A percentile compares a stretch with the other conserved stretches of the same genome.
phyloP scores from a whole-genome alignment of 331 rosid species.

The Arachis monticola region DNA sequence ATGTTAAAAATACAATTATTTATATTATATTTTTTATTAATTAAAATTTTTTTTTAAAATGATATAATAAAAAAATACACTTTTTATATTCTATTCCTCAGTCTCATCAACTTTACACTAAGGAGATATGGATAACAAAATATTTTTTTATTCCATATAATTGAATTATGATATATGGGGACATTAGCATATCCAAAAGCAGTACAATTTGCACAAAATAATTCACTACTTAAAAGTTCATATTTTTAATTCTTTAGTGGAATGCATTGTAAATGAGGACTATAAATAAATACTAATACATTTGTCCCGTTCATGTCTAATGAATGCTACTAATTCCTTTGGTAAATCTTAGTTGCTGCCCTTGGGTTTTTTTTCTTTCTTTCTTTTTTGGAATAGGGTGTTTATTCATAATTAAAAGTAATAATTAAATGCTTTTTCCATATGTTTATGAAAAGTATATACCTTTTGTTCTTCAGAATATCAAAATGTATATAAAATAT shows the following conservation, averaged over 20 bases:
- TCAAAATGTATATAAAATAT: background rate
- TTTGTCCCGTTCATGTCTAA: background rate
- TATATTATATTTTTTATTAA: too few species aligned
- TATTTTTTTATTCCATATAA: background rate
- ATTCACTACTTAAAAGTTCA: background rate
- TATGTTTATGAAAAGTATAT: background rate
- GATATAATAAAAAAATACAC: background rate
- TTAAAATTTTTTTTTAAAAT: background rate
- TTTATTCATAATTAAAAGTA: too few species aligned
- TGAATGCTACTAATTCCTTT: constrained; percentile 11
- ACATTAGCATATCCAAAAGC: constrained; percentile 13
- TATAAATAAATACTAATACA: background rate
- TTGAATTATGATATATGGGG: constrained; percentile 1
- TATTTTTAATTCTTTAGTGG: constrained; percentile 15
- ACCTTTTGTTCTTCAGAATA: background rate
- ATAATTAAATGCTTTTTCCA: background rate
- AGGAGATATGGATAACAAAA: background rate
- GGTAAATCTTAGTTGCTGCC: background rate
- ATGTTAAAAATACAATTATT: too few species aligned
- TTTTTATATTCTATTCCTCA: background rate
- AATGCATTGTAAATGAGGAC: background rate
- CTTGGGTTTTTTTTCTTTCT: background rate
- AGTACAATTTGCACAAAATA: constrained; percentile 18
- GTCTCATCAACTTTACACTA: constrained; percentile 11
- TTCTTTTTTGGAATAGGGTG: too few species aligned